Evolutionary conservation across 352 stramenopile genomes (phyloP).

Genomic region (Aphanomyces euteiches): DNA sequence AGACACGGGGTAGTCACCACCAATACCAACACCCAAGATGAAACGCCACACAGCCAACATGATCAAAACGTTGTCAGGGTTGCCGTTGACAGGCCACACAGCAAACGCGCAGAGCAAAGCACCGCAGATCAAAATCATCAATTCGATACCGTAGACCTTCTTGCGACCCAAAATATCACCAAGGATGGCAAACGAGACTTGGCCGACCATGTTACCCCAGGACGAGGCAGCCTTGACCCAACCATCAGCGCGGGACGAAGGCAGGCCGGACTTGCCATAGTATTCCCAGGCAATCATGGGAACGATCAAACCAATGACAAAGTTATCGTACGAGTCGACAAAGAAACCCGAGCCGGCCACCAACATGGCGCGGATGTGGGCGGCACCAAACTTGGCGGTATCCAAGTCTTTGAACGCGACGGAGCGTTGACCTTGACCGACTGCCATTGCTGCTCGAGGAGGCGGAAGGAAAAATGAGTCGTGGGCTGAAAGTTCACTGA

Average conservation of each 20-base stretch:
- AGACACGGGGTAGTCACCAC: too few relatives aligned
- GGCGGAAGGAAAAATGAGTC: too few relatives aligned
- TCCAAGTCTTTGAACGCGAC: slow-evolving; percentile 32
- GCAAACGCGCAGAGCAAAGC: slow-evolving; percentile 40
- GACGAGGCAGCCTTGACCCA: slow-evolving; percentile 47
- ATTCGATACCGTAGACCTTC: slow-evolving; percentile 48
- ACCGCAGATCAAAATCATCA: slow-evolving; percentile 45
- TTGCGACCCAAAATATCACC: slow-evolving; percentile 50
- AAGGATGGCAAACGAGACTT: slow-evolving; percentile 50
- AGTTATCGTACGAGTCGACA: slow-evolving; percentile 58
- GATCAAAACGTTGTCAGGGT: slow-evolving; percentile 47
- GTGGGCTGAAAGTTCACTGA: too few relatives aligned
- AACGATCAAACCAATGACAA: slow-evolving; percentile 46
- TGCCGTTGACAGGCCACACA: slow-evolving; percentile 42
- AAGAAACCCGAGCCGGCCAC: slow-evolving; percentile 52
- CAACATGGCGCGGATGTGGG: slow-evolving; percentile 46
- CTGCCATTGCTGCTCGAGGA: too few relatives aligned
- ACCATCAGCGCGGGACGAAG: slow-evolving; percentile 33
- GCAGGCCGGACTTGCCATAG: slow-evolving; percentile 41
- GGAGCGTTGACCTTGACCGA: neutral
- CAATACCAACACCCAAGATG: neutral
- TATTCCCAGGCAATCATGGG: slow-evolving; percentile 55
- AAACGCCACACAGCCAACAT: slow-evolving; percentile 47
- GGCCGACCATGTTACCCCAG: slow-evolving; percentile 43
- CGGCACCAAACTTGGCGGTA: slow-evolving; percentile 49